Conservation (phyloP, 163 green algal species). For the Coccomyxa subellipsoidea region DNA sequence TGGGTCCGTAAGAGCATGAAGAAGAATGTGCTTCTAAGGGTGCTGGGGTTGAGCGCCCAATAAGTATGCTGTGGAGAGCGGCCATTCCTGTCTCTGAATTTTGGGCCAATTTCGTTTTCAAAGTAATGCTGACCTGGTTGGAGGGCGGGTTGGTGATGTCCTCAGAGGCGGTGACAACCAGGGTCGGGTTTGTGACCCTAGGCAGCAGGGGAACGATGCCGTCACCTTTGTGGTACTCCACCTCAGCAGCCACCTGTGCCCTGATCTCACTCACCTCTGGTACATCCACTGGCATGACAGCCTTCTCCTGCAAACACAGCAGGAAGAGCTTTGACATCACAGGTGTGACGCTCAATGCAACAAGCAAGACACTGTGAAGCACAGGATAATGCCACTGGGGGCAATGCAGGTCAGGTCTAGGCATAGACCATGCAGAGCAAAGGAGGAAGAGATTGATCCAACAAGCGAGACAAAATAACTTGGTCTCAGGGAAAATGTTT, state of each 20-base stretch:
- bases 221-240: neutral
- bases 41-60: too few relatives aligned
- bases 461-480: too few relatives aligned
- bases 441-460: too few relatives aligned
- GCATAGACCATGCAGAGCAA: neutral
- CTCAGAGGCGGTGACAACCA: neutral
- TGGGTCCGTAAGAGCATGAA: neutral
- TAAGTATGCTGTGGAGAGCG: too few relatives aligned
- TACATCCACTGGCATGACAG: neutral
- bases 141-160: neutral
- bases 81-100: too few relatives aligned
- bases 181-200: neutral
- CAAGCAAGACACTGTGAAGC: neutral
- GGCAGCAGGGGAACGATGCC: neutral
- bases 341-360: neutral
- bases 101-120: too few relatives aligned
- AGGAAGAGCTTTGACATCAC: neutral
- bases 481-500: too few relatives aligned
- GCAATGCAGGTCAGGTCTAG: neutral
- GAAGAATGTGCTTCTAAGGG: too few relatives aligned
- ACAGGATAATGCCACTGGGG: neutral
- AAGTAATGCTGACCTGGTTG: neutral
- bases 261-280: neutral
- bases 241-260: neutral
- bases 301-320: neutral